These are phyloP conservation scores for Colletotrichum costaricense DNA, from an alignment of 2,329 filamentous ascomycete species.

Conservation along the genomic window DNA sequence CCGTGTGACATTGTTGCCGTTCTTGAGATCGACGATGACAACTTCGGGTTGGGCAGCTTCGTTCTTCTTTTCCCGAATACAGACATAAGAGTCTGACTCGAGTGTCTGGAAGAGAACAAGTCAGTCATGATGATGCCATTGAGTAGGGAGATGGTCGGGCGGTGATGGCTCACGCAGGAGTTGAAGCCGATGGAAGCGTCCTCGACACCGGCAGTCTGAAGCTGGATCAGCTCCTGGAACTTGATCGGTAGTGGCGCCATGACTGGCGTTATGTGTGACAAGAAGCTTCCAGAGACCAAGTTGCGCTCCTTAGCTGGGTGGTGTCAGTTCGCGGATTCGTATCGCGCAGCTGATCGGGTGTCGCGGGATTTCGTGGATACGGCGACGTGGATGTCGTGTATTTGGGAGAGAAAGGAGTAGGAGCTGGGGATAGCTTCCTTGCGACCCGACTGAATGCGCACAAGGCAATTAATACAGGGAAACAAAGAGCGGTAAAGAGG, in stretches of 20 bases:
- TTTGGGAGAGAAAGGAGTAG: conserved; percentile 28
- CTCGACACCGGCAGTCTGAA: conserved; percentile 60
- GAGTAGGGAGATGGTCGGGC: conserved; percentile 60
- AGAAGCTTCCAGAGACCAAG: conserved; percentile 25
- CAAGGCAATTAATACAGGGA: conserved; percentile 38
- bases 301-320: conserved; percentile 18
- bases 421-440: conserved; percentile 36
- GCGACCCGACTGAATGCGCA: conserved; percentile 34
- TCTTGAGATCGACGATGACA: conserved; percentile 97
- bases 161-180: conserved; percentile 71
- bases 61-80: conserved; percentile 93
- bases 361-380: conserved; percentile 27
- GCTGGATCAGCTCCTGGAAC: conserved; percentile 90
- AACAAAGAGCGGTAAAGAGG: conserved; percentile 32
- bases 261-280: conserved; percentile 39
- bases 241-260: conserved; percentile 87
- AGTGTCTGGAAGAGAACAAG: conserved; percentile 87
- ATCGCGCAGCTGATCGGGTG: conserved; percentile 19
- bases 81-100: conserved; percentile 97
- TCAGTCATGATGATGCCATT: conserved; percentile 74
- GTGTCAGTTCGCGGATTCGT: conserved; percentile 9
- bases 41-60: conserved; percentile 90
- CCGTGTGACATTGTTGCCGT: conserved; percentile 93
- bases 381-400: conserved; percentile 28
- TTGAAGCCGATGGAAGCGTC: conserved; percentile 77